A percentile compares a stretch with the other conserved stretches of the same genome.
phyloP scores from a whole-genome alignment of 2,329 filamentous ascomycete genomes.

The Alternaria consortialis region DNA sequence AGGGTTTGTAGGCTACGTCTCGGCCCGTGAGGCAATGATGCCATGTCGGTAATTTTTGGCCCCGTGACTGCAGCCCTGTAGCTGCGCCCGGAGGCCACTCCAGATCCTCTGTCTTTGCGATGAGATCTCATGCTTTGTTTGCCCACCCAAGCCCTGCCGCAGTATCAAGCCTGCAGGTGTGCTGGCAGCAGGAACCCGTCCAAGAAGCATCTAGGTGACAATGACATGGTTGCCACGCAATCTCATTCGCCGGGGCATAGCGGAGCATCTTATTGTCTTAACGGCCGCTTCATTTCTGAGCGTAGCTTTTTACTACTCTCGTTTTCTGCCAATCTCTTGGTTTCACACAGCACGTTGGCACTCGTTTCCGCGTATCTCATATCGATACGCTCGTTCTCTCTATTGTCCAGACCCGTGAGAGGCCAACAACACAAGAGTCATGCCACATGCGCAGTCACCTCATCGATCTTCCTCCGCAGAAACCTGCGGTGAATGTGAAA shows the following conservation, averaged over 20 bases:
- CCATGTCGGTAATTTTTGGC: conserved; percentile 16
- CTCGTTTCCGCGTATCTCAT: conserved; percentile 25
- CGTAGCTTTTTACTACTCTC: conserved; percentile 28
- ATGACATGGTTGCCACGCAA: conserved; percentile 38
- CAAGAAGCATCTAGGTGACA: conserved; percentile 34
- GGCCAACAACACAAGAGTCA: conserved; percentile 40
- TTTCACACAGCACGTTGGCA: conserved; percentile 46
- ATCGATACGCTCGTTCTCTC: conserved; percentile 27
- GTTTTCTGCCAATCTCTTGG: conserved; percentile 32
- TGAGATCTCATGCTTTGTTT: conserved; percentile 40
- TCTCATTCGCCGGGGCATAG: conserved; percentile 29
- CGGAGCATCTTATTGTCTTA: conserved; percentile 44
- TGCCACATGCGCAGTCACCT: conserved; percentile 44
- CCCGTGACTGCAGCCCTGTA: conserved; percentile 27
- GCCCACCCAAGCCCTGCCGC: conserved; percentile 28
- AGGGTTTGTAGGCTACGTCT: conserved; percentile 24
- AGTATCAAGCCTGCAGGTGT: conserved; percentile 40
- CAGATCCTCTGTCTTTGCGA: conserved; percentile 14
- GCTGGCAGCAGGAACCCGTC: conserved; percentile 46
- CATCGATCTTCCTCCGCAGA: conserved; percentile 33
- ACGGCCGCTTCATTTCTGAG: conserved; percentile 43
- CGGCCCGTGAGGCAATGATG: conserved; percentile 25
- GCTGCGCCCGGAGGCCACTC: conserved; percentile 4
- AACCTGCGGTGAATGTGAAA: conserved; percentile 26
- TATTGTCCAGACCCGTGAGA: conserved; percentile 27